Conservation (phyloP, 257 asterid genomes). For the Eucommia ulmoides region DNA sequence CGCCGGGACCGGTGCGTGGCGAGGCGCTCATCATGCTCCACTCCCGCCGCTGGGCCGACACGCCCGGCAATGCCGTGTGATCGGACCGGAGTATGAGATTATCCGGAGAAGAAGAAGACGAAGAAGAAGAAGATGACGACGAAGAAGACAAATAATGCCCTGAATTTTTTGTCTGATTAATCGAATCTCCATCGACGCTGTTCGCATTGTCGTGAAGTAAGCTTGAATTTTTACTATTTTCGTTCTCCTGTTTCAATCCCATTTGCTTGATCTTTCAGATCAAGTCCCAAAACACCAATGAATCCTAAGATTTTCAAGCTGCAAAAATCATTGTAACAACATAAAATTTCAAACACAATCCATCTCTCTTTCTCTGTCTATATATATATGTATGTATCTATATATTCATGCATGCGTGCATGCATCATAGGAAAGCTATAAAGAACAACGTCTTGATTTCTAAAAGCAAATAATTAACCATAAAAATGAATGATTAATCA, state of each 20-base stretch:
- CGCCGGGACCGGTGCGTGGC: slow-evolving; percentile 19
- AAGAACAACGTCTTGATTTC: too few relatives aligned
- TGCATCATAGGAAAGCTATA: too few relatives aligned
- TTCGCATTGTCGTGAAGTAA: slow-evolving; percentile 9
- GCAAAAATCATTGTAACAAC: too few relatives aligned
- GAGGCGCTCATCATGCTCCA: slow-evolving; percentile 40
- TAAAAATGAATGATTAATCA: too few relatives aligned
- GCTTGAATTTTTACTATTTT: slow-evolving; percentile 8
- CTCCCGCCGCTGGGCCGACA: slow-evolving; percentile 12
- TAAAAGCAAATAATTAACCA: too few relatives aligned
- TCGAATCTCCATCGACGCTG: slow-evolving; percentile 8
- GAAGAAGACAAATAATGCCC: slow-evolving; percentile 8
- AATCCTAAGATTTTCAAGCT: too few relatives aligned
- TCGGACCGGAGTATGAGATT: slow-evolving; percentile 8
- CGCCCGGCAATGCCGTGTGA: slow-evolving; percentile 3
- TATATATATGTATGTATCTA: too few relatives aligned
- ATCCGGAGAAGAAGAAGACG: slow-evolving; percentile 19
- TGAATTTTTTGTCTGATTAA: slow-evolving; percentile 5
- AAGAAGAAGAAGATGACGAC: slow-evolving; percentile 20
- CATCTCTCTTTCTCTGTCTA: too few relatives aligned
- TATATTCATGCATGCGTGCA: too few relatives aligned
- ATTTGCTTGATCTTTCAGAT: too few relatives aligned
- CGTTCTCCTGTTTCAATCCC: background rate
- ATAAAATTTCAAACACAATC: too few relatives aligned
- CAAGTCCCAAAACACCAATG: too few relatives aligned